Evolutionary conservation across 305 asterid species (phyloP).

Genomic region (Solanum hybrid): DNA sequence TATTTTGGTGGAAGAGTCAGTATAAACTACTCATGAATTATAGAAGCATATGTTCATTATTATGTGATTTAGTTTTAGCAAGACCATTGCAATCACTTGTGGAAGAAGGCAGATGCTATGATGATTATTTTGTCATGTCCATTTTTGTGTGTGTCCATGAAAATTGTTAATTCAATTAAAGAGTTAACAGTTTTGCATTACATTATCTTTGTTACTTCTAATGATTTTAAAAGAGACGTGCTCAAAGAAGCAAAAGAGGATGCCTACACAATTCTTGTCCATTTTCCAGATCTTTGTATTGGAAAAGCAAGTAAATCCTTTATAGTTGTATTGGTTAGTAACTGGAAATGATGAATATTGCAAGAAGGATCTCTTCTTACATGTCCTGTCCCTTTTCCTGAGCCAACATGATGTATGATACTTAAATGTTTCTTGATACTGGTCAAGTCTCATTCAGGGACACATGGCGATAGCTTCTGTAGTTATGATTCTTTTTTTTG

Average conservation of each 20-base stretch:
- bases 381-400: not conserved
- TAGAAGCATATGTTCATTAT: not conserved
- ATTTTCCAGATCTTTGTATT: not conserved
- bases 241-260: not conserved
- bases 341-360: not conserved
- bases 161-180: not conserved
- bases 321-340: not conserved
- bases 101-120: not conserved
- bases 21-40: not conserved
- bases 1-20: not conserved
- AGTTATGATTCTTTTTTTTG: not conserved
- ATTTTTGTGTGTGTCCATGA: not conserved
- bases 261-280: not conserved
- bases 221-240: not conserved
- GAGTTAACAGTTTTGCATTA: not conserved
- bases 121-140: not conserved
- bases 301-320: not conserved
- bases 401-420: not conserved
- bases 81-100: not conserved
- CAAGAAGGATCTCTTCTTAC: not conserved
- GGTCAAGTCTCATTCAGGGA: not conserved
- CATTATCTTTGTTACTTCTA: not conserved
- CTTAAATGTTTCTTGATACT: not conserved
- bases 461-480: not conserved
- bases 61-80: not conserved